These are phyloP conservation scores for Russula sp. DNA, from an alignment of 768 basidiomycete species.

Conservation along the genomic window DNA sequence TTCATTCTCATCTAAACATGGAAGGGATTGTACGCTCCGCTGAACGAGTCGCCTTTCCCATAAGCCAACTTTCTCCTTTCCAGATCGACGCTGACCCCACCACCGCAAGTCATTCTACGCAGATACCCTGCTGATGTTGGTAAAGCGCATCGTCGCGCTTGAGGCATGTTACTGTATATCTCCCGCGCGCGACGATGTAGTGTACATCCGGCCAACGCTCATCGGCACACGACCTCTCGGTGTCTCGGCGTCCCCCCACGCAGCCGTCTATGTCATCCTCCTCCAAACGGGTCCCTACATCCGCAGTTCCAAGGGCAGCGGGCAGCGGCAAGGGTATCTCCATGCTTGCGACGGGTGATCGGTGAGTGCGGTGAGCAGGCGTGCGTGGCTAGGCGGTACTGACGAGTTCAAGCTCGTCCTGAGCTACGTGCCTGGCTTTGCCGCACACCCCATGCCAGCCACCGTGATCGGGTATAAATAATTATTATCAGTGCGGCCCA, in stretches of 20 bases:
- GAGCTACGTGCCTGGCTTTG: slow-evolving; percentile 29
- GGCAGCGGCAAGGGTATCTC: slow-evolving; percentile 27
- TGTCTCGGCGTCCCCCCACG: slow-evolving; percentile 69
- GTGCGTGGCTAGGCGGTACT: slow-evolving; percentile 46
- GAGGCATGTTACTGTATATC: slow-evolving; percentile 91
- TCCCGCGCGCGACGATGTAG: slow-evolving; percentile 66
- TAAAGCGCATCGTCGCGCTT: slow-evolving; percentile 58
- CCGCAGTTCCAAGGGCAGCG: slow-evolving; percentile 10
- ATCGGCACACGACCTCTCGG: slow-evolving; percentile 49
- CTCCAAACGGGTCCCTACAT: slow-evolving; percentile 55
- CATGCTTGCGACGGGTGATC: slow-evolving; percentile 37
- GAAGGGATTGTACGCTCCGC: no score
- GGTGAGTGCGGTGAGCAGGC: no score
- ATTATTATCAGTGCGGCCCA: slow-evolving; percentile 45
- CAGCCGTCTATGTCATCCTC: slow-evolving; percentile 79
- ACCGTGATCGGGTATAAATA: slow-evolving; percentile 42
- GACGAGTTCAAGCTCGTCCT: slow-evolving; percentile 43
- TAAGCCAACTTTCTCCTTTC: no score
- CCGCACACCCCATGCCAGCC: slow-evolving; percentile 40
- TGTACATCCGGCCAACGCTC: slow-evolving; percentile 83
- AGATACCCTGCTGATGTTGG: no score
- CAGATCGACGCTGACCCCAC: no score
- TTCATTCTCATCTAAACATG: no score
- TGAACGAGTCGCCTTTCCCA: no score
- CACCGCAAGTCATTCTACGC: no score